Percentiles rank a stretch among this genome's conserved stretches.
Conservation (phyloP, 345 rosid genomes). For the Brassica rapa region DNA sequence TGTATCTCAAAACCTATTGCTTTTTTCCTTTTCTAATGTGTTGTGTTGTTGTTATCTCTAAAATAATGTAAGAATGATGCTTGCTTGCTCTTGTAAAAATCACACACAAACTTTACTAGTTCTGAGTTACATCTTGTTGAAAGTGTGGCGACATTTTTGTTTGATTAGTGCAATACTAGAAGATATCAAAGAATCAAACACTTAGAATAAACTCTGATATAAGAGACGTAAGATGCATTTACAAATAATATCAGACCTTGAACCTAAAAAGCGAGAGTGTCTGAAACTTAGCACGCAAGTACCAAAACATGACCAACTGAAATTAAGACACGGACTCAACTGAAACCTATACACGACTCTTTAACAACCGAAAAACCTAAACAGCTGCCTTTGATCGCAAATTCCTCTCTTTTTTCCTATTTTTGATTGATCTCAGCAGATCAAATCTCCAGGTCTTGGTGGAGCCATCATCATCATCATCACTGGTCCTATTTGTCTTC, state of each 20-base stretch:
- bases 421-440: neutral
- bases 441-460: slow-evolving; percentile 11
- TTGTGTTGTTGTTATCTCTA: neutral
- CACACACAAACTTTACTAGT: neutral
- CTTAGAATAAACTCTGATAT: neutral
- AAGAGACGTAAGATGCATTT: neutral
- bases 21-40: neutral
- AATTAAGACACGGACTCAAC: neutral
- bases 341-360: neutral
- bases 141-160: neutral
- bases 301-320: neutral
- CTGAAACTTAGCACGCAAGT: slow-evolving; percentile 1
- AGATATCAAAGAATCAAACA: slow-evolving; percentile 1
- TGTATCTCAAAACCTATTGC: slow-evolving; percentile 32
- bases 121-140: neutral
- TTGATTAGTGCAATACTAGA: neutral
- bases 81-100: neutral
- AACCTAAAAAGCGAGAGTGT: neutral
- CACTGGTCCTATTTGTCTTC: neutral
- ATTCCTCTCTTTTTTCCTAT: neutral
- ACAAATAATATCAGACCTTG: neutral
- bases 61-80: slow-evolving; percentile 16
- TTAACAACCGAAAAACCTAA: neutral
- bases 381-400: neutral
- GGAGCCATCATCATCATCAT: slow-evolving; percentile 13